A percentile compares a stretch with the other conserved stretches of the same genome.
Conservation (phyloP, 306 rosid genomes). For the Quercus ilex region DNA sequence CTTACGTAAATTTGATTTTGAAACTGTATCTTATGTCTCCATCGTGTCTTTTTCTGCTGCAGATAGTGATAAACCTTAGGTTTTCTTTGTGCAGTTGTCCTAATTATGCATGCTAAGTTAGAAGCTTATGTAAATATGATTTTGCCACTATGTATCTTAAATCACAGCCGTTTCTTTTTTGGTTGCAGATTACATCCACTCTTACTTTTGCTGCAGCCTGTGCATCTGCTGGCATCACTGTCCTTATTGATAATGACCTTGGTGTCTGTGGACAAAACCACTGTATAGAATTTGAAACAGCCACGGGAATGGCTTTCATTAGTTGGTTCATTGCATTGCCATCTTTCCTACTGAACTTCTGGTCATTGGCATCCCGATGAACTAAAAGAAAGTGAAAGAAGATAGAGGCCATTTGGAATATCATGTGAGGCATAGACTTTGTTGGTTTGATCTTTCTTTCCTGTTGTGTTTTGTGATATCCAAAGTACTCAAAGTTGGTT, state of each 20-base stretch:
- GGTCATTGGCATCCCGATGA: conserved; percentile 71
- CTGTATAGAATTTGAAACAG: conserved; percentile 75
- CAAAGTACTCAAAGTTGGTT: background rate
- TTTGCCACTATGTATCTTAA: background rate
- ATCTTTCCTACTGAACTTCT: conserved; percentile 75
- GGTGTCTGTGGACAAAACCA: conserved; percentile 55
- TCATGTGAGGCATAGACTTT: conserved; percentile 8
- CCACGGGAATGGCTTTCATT: conserved; percentile 88
- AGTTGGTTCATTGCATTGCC: conserved; percentile 83
- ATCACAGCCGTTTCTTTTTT: conserved; percentile 13
- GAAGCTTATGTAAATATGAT: background rate
- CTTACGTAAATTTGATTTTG: background rate
- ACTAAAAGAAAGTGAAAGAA: background rate
- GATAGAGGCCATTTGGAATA: conserved; percentile 15
- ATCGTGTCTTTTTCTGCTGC: conserved; percentile 25
- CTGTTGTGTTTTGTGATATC: conserved; percentile 5
- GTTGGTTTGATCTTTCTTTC: conserved; percentile 17
- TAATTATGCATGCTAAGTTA: background rate
- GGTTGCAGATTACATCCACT: conserved; percentile 70
- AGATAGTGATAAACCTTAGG: conserved; percentile 26
- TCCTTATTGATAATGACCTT: conserved; percentile 82
- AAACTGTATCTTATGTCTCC: conserved; percentile 4
- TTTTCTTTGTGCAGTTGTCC: background rate
- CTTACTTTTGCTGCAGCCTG: conserved; percentile 93
- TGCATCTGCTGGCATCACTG: conserved; percentile 95